A percentile compares a stretch with the other conserved stretches of the same genome.
These are phyloP conservation scores for Leucaena leucocephala DNA, from an alignment of 306 rosid genomes.

Conservation along the genomic window DNA sequence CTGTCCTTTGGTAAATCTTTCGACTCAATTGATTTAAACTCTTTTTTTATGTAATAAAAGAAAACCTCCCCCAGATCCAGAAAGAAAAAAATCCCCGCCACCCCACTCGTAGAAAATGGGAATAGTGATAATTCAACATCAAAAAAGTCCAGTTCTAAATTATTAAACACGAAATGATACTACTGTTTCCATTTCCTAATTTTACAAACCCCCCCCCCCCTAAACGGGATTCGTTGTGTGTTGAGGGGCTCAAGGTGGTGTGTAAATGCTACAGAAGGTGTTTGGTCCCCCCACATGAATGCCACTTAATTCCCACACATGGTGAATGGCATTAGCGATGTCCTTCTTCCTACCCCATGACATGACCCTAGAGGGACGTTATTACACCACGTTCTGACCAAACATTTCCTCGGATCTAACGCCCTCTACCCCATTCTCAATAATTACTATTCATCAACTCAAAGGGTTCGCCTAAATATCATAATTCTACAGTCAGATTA, in stretches of 20 bases:
- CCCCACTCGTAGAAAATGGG: background rate
- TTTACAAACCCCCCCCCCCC: constrained; percentile 32
- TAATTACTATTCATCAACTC: constrained; percentile 26
- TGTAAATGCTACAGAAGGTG: constrained; percentile 34
- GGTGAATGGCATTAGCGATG: constrained; percentile 42
- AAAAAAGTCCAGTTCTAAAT: background rate
- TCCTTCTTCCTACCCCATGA: constrained; percentile 32
- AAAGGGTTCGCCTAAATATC: constrained; percentile 35
- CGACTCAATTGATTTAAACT: too few species aligned
- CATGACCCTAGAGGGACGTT: constrained; percentile 34
- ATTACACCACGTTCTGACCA: constrained; percentile 41
- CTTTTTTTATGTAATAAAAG: too few species aligned
- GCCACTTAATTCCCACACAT: constrained; percentile 41
- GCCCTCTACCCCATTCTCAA: constrained; percentile 34
- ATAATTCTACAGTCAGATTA: background rate
- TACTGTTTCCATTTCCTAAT: background rate
- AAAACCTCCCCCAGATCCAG: background rate
- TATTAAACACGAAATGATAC: background rate
- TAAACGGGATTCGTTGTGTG: constrained; percentile 27
- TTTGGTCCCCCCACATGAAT: constrained; percentile 40
- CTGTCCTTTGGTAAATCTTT: too few species aligned
- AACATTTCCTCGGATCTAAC: constrained; percentile 53
- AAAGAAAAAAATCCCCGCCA: background rate
- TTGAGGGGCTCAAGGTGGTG: constrained; percentile 42
- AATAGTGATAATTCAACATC: background rate